Evolutionary conservation across 768 basidiomycete genomes (phyloP), one percentile per base, ranked within the genome.

Genomic region (Suillus hirtellus): DNA sequence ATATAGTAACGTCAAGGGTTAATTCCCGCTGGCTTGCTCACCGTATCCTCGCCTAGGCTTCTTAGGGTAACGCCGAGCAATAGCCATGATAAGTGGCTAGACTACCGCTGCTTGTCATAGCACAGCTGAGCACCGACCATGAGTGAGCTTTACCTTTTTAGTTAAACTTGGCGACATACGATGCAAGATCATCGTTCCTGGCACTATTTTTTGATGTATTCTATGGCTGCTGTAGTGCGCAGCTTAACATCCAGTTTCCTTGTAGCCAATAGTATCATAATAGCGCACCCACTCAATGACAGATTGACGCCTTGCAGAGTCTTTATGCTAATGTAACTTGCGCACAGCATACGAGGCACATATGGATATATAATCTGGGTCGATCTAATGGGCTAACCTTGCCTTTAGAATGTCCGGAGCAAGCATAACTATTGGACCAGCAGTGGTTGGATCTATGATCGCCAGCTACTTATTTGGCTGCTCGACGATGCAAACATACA

Each of bases 381-480:
- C 34, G 19, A 53, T 34, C 10, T 17, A 21, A 21, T 12, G 12
- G n/a, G 21, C n/a, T 37, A 14, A 37, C 35, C 35, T 56, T 56
- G 5, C 14, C 9, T 38, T 17, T 15, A 10, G 5, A 56, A 56
- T 40, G 55, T 24, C 55, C 24, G 24, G 11, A 47, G 24, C 64
- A 63, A 24, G 54, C 21, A 7, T 62, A 21, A 62, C 54, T 40
- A 53, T 62, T 21, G 54, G 64, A 47, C 64, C 64, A 56, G 64
- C 64, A 17, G 44, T 64, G 37, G 37, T 63, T 10, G 63, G 60
- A 35, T 35, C 46, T 5, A 63, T 60, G 49, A 34, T 42, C 19
- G 54, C 64, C 3, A 34, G 61, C 54, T 63, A 21, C 34, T 49
- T 58, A 12, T 64, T 64, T n/a, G 64, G 64, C 3, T 64, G 64